Percentiles rank a stretch among this genome's conserved stretches.
Evolutionary conservation across 2,329 filamentous ascomycete genomes (phyloP).

Genomic region (Elsinoe perseae): DNA sequence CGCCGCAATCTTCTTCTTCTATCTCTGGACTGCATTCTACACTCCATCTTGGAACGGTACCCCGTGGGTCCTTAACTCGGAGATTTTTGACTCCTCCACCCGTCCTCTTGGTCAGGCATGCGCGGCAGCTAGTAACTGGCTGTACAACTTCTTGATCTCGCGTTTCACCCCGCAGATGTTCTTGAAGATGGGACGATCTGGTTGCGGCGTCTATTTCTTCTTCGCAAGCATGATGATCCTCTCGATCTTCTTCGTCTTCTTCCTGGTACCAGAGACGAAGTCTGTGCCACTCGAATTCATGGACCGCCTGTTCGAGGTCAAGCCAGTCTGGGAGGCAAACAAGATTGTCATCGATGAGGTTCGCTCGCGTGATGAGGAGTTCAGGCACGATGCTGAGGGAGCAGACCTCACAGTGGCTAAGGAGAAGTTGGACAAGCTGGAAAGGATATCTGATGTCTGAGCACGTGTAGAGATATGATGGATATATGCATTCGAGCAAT

Average conservation of each 20-base stretch:
- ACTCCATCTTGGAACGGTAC: conserved; percentile 49
- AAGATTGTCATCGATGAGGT: conserved; percentile 32
- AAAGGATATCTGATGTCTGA: conserved; percentile 18
- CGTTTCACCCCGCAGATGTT: conserved; percentile 61
- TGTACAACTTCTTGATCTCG: conserved; percentile 62
- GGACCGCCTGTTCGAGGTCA: conserved; percentile 40
- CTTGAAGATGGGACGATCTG: conserved; percentile 33
- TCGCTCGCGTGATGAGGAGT: conserved; percentile 32
- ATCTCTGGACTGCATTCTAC: conserved; percentile 66
- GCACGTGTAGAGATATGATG: not conserved
- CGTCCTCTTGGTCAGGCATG: conserved; percentile 63
- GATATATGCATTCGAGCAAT: not conserved
- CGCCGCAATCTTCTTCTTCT: conserved; percentile 63
- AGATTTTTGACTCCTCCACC: conserved; percentile 67
- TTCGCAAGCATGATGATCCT: conserved; percentile 43
- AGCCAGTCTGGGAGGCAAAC: conserved; percentile 37
- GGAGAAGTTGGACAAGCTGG: conserved; percentile 29
- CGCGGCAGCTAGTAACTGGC: conserved; percentile 65
- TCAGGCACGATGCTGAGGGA: conserved; percentile 35
- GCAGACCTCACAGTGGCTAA: conserved; percentile 32
- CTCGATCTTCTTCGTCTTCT: conserved; percentile 40
- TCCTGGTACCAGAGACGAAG: conserved; percentile 39
- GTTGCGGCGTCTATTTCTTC: conserved; percentile 38
- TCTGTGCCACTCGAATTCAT: conserved; percentile 40
- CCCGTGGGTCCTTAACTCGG: conserved; percentile 65